Evolutionary conservation across 371 early-diverging fungal species (phyloP), one percentile per base, ranked within the genome.

Genomic region (Apophysomyces trapeziformis): DNA sequence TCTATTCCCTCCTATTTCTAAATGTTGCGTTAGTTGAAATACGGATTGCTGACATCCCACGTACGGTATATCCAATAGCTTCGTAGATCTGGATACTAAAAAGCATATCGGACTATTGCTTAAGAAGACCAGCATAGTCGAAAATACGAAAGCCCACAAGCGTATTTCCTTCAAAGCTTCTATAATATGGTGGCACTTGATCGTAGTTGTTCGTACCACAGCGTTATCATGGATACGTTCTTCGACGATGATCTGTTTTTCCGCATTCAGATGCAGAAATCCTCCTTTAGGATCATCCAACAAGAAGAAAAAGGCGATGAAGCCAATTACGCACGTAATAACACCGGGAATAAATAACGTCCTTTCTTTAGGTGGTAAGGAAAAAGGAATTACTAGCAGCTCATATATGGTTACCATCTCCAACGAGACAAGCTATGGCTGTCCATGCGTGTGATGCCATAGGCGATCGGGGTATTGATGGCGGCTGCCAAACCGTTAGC

Each of bases 391-490:
- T 37, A 18, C 16, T 41, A 21, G 38, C 21, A 18, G 21, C 9
- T n/a, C 39, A 9, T 36, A 21, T 18, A 50, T n/a, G 16, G 32
- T 56, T 66, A 74, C 82, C 88, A 88, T 69, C 74, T 73, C 88
- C 89, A 88, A 12, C 67, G 61, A 9, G 57, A n/a, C 14, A 85
- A 63, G 35, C 68, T 71, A 11, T 65, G 68, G 41, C 68, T 65
- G 12, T 68, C 61, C 13, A 89, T 82, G 38, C 77, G 61, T 12
- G 43, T 65, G 38, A 90, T 73, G 8, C 82, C 88, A 38, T 83
- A 80, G 12, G 87, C 82, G 2, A 85, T 73, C 7, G 85, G 75
- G 0, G 85, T 88, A 58, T 84, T 85, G 13, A 85, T 71, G n/a
- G 79, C 71, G 2, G 78, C 69, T 45, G 88, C n/a, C 9, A 50